Evolutionary conservation across 2,329 filamentous ascomycete species (phyloP).

Genomic region (Helicocarpus griseus): DNA sequence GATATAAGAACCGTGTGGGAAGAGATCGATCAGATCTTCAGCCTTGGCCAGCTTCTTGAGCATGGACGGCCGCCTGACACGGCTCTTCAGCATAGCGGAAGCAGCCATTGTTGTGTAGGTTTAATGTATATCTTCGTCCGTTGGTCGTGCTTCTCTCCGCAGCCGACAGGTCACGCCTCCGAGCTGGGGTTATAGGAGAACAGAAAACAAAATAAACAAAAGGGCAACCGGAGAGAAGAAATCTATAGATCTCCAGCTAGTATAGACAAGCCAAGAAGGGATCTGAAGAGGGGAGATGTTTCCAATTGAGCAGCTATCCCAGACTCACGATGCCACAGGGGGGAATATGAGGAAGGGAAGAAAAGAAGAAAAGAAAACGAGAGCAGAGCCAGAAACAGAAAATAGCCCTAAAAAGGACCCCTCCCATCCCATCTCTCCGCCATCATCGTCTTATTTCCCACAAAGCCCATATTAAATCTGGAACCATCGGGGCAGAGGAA

Average conservation of each 20-base stretch:
- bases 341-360: not conserved
- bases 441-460: not conserved
- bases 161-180: not conserved
- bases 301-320: not conserved
- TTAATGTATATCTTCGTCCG: not conserved
- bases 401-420: not conserved
- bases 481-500: not conserved
- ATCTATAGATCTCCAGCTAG: not conserved
- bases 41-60: slow-evolving; percentile 70
- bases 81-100: slow-evolving; percentile 65
- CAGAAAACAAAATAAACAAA: not conserved
- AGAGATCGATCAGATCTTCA: slow-evolving; percentile 69
- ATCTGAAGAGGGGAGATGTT: too few species aligned
- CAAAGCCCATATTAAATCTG: too few species aligned
- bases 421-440: not conserved
- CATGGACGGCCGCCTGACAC: slow-evolving; percentile 65
- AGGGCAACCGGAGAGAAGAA: not conserved
- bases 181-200: too few species aligned
- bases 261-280: not conserved
- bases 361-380: not conserved
- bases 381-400: not conserved
- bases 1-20: slow-evolving; percentile 76
- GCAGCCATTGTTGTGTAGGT: slow-evolving; percentile 27
- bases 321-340: not conserved
- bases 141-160: not conserved